Conservation (phyloP, 495 filamentous ascomycete genomes). For the Amphirosellinia nigrospora region DNA sequence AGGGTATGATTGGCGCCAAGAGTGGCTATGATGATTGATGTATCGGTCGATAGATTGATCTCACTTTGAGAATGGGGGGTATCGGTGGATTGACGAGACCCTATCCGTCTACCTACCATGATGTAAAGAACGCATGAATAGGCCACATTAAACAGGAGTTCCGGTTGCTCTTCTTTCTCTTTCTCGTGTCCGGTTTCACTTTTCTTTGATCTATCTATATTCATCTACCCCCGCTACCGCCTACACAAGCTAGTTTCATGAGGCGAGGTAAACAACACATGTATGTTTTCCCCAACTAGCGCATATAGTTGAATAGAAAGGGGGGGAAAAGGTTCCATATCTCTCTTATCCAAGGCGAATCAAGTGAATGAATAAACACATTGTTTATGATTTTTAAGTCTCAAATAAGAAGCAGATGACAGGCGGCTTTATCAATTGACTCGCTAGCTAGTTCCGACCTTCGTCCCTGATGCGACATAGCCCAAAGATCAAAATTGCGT, state of each 20-base stretch:
- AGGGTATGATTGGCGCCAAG: slow-evolving; percentile 60
- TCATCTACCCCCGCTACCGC: too few relatives aligned
- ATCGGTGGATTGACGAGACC: background rate
- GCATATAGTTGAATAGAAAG: background rate
- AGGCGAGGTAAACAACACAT: too few relatives aligned
- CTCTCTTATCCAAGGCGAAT: too few relatives aligned
- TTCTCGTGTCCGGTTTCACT: background rate
- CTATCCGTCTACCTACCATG: background rate
- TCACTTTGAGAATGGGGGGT: background rate
- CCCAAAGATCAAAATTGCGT: background rate
- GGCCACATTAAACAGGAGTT: slow-evolving; percentile 20
- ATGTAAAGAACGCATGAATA: slow-evolving; percentile 17
- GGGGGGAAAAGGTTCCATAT: too few relatives aligned
- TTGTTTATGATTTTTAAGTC: too few relatives aligned
- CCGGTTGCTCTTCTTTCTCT: background rate
- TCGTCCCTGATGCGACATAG: background rate
- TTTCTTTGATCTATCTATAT: background rate
- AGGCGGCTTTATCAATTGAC: background rate
- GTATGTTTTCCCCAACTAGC: too few relatives aligned
- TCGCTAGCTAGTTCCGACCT: too few relatives aligned
- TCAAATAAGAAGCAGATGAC: too few relatives aligned
- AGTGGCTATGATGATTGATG: slow-evolving; percentile 37
- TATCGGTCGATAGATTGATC: background rate
- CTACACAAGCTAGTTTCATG: too few relatives aligned
- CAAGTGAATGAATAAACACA: too few relatives aligned